Evolutionary conservation across 2,329 filamentous ascomycete genomes (phyloP), one percentile per base, ranked within the genome.

Genomic region (Zymoseptoria passerinii): DNA sequence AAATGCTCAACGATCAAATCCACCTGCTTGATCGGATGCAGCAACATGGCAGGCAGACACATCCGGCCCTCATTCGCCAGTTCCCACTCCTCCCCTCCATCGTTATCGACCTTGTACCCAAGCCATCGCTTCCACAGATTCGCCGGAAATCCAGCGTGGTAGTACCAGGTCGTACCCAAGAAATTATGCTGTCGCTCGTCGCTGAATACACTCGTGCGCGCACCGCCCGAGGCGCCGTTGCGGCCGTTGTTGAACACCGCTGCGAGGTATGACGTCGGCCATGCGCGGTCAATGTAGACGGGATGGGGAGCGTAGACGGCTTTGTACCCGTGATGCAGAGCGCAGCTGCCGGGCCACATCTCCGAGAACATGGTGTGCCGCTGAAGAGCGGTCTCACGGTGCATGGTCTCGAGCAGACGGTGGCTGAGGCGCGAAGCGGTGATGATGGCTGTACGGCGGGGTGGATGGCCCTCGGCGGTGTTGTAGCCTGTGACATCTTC

Each of bases 291-390:
- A 29, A 82, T 77, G 67, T 80, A 82, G 13, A 83, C 79, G 0
- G 81, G 80, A 52, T 83, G 80, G 0, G 81, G 81, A 1, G 78
- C 79, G 66, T 86, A 89, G 0, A 89, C 85, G 20, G 87, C 88
- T 74, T 92, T 92, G 67, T 90, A 78, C 1, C 88, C 88, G 67
- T 89, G 88, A 65, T 90, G 88, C 4, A 92, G 76, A 0, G 87
- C 86, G 68, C 84, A 81, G 0, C 81, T 82, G 0, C 86, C 81
- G 1, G 87, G 87, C 74, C 87, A 90, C 88, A 92, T 92, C 72
- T 92, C 88, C 27, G 82, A 83, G 70, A 89, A 91, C 86, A 86
- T 90, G 72, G 78, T 85, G 72, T 85, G 88, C 62, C 83, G 84
- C 65, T 82, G 78, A 28, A 81, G 78, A 72, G 86, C 84, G 3